Evolutionary conservation across 768 basidiomycete genomes (phyloP).

Genomic region (Boletus eberwhitei): DNA sequence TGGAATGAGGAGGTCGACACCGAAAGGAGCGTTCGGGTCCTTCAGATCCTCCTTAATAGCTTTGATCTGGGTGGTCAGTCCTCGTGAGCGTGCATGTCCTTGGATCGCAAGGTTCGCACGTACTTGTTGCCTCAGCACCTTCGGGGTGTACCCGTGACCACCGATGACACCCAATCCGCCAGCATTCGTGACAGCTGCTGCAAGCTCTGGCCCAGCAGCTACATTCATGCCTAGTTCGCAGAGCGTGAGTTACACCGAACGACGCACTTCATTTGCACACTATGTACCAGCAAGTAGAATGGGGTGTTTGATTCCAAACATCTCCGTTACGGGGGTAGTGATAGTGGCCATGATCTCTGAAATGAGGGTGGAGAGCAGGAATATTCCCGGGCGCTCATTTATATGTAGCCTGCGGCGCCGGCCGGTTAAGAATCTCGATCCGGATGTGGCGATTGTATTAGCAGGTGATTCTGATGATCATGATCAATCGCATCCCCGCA

Average conservation of each 20-base stretch:
- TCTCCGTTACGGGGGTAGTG: conserved; percentile 80
- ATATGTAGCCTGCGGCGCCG: conserved; percentile 3
- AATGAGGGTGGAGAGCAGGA: not conserved
- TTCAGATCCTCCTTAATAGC: conserved; percentile 69
- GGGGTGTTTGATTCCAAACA: conserved; percentile 87
- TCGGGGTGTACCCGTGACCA: conserved; percentile 83
- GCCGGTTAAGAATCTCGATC: not conserved
- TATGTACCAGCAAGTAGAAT: conserved; percentile 72
- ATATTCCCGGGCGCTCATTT: not conserved
- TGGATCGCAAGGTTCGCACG: conserved; percentile 6
- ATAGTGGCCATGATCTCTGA: conserved; percentile 47
- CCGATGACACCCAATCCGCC: conserved; percentile 93
- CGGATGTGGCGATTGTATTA: not conserved
- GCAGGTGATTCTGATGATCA: not conserved
- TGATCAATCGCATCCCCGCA: too few relatives aligned
- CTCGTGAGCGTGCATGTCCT: conserved; percentile 4
- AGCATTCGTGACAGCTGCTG: conserved; percentile 91
- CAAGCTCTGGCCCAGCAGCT: conserved; percentile 75
- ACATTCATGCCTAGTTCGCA: conserved; percentile 55
- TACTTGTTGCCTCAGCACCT: conserved; percentile 75
- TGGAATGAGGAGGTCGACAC: conserved; percentile 87
- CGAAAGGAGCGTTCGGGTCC: conserved; percentile 79
- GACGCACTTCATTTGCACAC: conserved; percentile 27
- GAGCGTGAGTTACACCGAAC: conserved; percentile 29
- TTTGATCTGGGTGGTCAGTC: conserved; percentile 48